phyloP scores from a whole-genome alignment of 2,329 filamentous ascomycete species.

The Trichoderma atroviride region DNA sequence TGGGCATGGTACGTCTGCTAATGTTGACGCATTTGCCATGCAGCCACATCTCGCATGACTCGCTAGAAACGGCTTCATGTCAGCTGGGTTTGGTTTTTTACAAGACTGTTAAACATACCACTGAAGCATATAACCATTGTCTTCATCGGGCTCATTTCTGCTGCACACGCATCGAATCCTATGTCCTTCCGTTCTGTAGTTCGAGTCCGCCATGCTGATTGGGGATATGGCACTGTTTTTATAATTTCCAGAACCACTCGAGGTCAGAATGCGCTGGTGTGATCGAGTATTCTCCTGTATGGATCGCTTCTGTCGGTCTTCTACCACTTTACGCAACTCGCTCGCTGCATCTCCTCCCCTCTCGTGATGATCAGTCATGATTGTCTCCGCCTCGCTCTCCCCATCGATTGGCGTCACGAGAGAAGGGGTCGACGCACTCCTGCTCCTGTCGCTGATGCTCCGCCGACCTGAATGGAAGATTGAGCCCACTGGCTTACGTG shows the following conservation, averaged over 20 bases:
- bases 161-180: slow-evolving; percentile 62
- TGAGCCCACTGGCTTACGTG: slow-evolving; percentile 52
- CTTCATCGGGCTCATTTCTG: slow-evolving; percentile 47
- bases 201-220: slow-evolving; percentile 53
- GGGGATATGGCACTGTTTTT: slow-evolving; percentile 52
- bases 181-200: slow-evolving; percentile 46
- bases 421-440: slow-evolving; percentile 43
- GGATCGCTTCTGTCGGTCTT: slow-evolving; percentile 52
- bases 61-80: slow-evolving; percentile 44
- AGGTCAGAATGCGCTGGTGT: slow-evolving; percentile 38
- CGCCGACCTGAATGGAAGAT: slow-evolving; percentile 52
- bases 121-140: slow-evolving; percentile 62
- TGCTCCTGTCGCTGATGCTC: slow-evolving; percentile 55
- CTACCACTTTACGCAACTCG: slow-evolving; percentile 61
- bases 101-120: slow-evolving; percentile 54
- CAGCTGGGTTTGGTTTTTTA: background rate
- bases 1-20: slow-evolving; percentile 57
- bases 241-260: slow-evolving; percentile 39
- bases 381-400: slow-evolving; percentile 63
- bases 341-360: slow-evolving; percentile 60
- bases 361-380: slow-evolving; percentile 51
- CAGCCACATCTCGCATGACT: slow-evolving; percentile 67
- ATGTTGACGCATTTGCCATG: slow-evolving; percentile 66
- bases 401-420: slow-evolving; percentile 44
- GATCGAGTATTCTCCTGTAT: slow-evolving; percentile 39